Evolutionary conservation across 2,329 filamentous ascomycete species (phyloP), one percentile per base, ranked within the genome.

Genomic region (Ophidiomyces ophidiicola): DNA sequence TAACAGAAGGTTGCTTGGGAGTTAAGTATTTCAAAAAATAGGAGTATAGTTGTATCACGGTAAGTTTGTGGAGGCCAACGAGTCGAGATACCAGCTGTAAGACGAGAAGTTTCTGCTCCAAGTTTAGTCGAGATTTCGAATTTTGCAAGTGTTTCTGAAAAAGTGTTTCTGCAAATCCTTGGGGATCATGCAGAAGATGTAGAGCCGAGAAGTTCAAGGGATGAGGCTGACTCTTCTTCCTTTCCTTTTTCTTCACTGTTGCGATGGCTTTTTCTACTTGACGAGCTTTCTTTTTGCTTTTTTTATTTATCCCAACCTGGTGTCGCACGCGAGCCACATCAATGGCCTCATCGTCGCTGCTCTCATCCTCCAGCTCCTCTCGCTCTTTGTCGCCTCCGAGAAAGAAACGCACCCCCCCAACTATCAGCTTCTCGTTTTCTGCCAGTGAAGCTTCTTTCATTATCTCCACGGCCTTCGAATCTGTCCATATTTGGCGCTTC

Each of bases 401-500:
- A 67, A 98, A 98, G 68, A 96, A 98, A 17, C 85, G 76, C 10
- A 92, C 83, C 31, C 84, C 87, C 11, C 86, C 84, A 4, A 82
- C 69, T 18, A 90, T 76, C 3, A 96, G 86, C 64, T 98, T 98
- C 52, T 92, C 84, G 50, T 94, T 93, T 36, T 94, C 81, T 3
- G 84, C 78, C 41, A 98, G 64, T 39, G 80, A 78, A 0, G 88
- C 86, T 62, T 94, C 82, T 63, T 93, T 93, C 87, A 98, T 96
- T 48, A 96, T 83, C 53, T 94, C 86, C n/a, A 96, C 90, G 0
- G 88, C 79, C 58, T 87, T 90, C 1, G 86, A 76, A 53, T 98
- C 90, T 6, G 82, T 85, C 90, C 90, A 98, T 47, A 96, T 79
- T 52, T 94, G 87, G 32, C 88, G 75, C 63, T 87, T 93, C 90